Conservation (phyloP, 116 monocot species). For the Zostera marina region DNA sequence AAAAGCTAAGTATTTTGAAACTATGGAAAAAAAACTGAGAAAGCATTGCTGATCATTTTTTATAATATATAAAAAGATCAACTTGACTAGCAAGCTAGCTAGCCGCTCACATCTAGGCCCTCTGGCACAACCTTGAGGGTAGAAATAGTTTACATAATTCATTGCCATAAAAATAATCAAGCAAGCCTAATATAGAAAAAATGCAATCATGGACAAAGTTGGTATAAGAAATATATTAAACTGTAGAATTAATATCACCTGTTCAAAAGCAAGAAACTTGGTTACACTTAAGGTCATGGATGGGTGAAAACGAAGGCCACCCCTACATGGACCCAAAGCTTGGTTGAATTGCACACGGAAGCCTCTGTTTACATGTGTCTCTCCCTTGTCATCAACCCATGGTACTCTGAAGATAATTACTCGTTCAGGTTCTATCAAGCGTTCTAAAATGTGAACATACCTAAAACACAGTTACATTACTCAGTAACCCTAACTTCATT, state of each 20-base stretch:
- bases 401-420: constrained; percentile 84
- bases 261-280: constrained; percentile 94
- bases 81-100: background rate
- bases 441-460: constrained; percentile 80
- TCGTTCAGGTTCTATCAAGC: constrained; percentile 86
- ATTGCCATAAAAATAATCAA: background rate
- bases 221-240: background rate
- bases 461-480: constrained; percentile 19
- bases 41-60: too few relatives aligned
- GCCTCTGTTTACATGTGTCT: constrained; percentile 93
- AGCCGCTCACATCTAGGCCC: background rate
- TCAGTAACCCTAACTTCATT: background rate
- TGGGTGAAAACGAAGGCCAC: constrained; percentile 95
- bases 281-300: constrained; percentile 83
- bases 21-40: too few relatives aligned
- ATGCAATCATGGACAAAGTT: background rate
- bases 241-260: constrained; percentile 31
- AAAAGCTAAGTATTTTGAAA: too few relatives aligned
- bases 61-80: too few relatives aligned
- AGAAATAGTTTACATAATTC: background rate
- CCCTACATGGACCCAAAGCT: constrained; percentile 85
- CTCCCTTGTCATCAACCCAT: constrained; percentile 96
- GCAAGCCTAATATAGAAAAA: background rate
- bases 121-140: background rate
- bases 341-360: constrained; percentile 96